Conservation (phyloP, 148 eudicot species). For the Fagopyrum tataricum region DNA sequence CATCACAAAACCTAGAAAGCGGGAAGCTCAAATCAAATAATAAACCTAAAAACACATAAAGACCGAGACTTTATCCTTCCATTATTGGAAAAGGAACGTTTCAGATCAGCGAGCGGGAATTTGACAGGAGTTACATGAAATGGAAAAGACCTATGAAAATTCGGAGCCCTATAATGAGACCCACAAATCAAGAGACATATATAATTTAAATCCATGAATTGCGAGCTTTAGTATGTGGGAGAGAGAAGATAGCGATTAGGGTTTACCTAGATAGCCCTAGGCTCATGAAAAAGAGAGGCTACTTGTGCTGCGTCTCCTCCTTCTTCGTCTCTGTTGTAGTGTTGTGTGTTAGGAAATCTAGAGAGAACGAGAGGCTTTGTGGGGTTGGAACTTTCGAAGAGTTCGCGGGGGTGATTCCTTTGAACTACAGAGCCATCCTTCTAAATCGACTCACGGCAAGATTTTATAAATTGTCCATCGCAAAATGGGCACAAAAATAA, state of each 20-base stretch:
- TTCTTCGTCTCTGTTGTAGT: background rate
- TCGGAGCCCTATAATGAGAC: background rate
- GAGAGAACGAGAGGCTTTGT: background rate
- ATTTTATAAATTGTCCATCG: too few species aligned
- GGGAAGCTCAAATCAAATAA: background rate
- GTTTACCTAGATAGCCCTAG: constrained; percentile 2
- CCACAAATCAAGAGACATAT: background rate
- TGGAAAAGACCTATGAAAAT: background rate
- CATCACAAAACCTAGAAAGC: background rate
- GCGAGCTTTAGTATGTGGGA: background rate
- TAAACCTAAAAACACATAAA: background rate
- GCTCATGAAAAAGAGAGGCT: background rate
- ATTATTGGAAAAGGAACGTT: background rate
- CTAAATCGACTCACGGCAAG: too few species aligned
- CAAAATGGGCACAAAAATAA: too few species aligned
- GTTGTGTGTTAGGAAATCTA: background rate
- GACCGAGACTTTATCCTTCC: background rate
- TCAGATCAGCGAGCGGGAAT: background rate
- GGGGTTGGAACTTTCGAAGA: too few species aligned
- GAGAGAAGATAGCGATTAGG: background rate
- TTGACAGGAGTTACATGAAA: background rate
- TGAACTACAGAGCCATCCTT: too few species aligned
- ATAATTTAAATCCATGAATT: background rate
- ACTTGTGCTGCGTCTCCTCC: background rate
- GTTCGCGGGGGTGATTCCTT: too few species aligned